Percentiles rank a stretch among this genome's conserved stretches.
Conservation (phyloP, 2,329 filamentous ascomycete species). For the Mycogone perniciosa region DNA sequence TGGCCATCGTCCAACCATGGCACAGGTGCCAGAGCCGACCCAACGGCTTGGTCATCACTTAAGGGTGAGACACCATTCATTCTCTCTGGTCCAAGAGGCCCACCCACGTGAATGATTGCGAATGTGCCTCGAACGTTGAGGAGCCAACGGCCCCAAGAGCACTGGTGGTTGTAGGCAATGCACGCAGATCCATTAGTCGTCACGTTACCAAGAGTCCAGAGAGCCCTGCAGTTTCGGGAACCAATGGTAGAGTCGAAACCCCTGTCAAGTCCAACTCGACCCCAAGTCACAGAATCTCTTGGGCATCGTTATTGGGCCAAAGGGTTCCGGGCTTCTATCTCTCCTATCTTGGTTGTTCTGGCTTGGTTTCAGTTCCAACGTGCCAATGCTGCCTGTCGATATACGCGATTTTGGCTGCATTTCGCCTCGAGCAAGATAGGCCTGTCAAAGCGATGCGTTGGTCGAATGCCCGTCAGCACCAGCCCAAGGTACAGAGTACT, state of each 20-base stretch:
- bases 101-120: neutral
- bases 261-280: conserved; percentile 22
- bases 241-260: conserved; percentile 30
- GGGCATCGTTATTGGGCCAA: conserved; percentile 30
- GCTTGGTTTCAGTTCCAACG: too few relatives aligned
- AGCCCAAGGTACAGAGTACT: conserved; percentile 23
- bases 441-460: conserved; percentile 22
- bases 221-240: conserved; percentile 22
- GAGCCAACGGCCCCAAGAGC: conserved; percentile 1
- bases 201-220: conserved; percentile 28
- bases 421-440: conserved; percentile 1
- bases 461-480: conserved; percentile 19
- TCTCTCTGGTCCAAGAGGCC: neutral
- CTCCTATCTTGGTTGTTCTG: too few relatives aligned
- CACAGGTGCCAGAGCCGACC: neutral
- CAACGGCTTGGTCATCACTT: conserved; percentile 3
- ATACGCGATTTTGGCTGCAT: neutral
- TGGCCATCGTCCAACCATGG: conserved; percentile 1
- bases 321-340: neutral
- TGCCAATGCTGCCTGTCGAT: neutral
- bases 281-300: conserved; percentile 24
- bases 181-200: conserved; percentile 14
- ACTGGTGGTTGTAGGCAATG: conserved; percentile 6
- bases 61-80: neutral
- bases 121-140: neutral